Evolutionary conservation across 257 asterid species (phyloP), one percentile per base, ranked within the genome.

Genomic region (Thymus quinquecostatus): DNA sequence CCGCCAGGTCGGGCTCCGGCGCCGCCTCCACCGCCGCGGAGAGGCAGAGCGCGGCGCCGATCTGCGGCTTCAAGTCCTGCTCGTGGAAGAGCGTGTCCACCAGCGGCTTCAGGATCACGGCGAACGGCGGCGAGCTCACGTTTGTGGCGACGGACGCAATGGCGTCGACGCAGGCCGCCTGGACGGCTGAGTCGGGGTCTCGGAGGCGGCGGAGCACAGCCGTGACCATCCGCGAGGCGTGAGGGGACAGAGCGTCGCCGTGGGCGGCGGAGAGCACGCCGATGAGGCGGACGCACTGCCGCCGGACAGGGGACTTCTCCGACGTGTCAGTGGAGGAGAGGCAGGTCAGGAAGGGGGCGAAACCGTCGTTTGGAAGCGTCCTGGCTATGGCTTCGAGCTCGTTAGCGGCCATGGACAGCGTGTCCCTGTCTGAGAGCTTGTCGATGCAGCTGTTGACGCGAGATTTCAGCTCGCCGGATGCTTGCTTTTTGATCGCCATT

Each of bases 281-380:
- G 48, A 92, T 60, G 41, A 88, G 75, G 5, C 98, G 93, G 63
- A 92, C 92, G 70, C 92, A 88, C 49, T 92, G 96, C 69, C 96
- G 95, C 77, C 96, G 97, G 54, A 92, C 97, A 5, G 98, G 92
- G 1, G 98, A 86, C 63, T 88, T 90, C 51, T 87, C 86, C 45
- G 97, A 86, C 32, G 97, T 83, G 78, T 87, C 90, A 4, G 96
- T 83, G 72, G 85, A 38, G 43, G 95, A 78, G 69, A 92, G 79
- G 76, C 94, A 89, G 40, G 72, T 83, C 3, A 92, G 43, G 72
- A 90, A 92, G 10, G 95, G 87, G 13, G 85, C 83, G 47, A 92
- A 83, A 4, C 79, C 72, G 63, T 88, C 96, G 11, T n/a, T 75
- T 0, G 83, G 72, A 6, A 88, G 89, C 40, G 55, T 56, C 41